Evolutionary conservation across 2,329 filamentous ascomycete species (phyloP).

Genomic region (Coleophoma crateriformis): DNA sequence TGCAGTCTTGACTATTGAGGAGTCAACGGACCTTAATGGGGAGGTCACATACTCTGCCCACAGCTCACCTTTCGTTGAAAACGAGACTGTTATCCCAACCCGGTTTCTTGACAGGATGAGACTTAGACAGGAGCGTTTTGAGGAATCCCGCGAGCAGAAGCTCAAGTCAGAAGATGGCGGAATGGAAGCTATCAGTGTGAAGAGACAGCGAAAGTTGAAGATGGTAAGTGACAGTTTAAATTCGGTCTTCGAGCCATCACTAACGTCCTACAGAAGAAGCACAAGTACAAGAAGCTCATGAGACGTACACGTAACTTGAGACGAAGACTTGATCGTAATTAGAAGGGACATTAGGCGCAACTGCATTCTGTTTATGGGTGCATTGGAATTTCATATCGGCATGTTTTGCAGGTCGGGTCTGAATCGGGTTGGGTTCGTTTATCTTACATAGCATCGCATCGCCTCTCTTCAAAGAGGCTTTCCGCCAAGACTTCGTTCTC

Average conservation of each 20-base stretch:
- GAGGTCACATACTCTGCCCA: conserved; percentile 56
- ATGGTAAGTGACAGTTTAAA: conserved; percentile 45
- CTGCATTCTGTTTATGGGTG: conserved; percentile 1
- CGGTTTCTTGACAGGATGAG: conserved; percentile 68
- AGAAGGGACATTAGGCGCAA: conserved; percentile 8
- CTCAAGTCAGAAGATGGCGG: conserved; percentile 36
- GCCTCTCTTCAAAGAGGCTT: conserved; percentile 11
- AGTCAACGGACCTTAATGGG: conserved; percentile 54
- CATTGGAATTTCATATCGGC: conserved; percentile 9
- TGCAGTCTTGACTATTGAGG: conserved; percentile 62
- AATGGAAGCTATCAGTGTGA: conserved; percentile 85
- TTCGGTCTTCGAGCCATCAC: not conserved
- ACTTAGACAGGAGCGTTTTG: conserved; percentile 54
- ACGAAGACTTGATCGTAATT: conserved; percentile 51
- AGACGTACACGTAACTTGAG: conserved; percentile 83
- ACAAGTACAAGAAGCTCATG: conserved; percentile 99
- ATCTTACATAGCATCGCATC: conserved; percentile 12
- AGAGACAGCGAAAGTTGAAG: conserved; percentile 86
- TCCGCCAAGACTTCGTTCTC: not conserved
- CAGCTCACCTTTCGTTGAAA: conserved; percentile 49
- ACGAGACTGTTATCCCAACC: conserved; percentile 28
- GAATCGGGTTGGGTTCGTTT: conserved; percentile 2
- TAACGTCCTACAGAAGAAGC: conserved; percentile 66
- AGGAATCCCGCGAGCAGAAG: conserved; percentile 44
- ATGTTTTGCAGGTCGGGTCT: conserved; percentile 3